A percentile compares a stretch with the other conserved stretches of the same genome.
phyloP scores from a whole-genome alignment of 169 alveolate species.

The Plasmodium fragile region DNA sequence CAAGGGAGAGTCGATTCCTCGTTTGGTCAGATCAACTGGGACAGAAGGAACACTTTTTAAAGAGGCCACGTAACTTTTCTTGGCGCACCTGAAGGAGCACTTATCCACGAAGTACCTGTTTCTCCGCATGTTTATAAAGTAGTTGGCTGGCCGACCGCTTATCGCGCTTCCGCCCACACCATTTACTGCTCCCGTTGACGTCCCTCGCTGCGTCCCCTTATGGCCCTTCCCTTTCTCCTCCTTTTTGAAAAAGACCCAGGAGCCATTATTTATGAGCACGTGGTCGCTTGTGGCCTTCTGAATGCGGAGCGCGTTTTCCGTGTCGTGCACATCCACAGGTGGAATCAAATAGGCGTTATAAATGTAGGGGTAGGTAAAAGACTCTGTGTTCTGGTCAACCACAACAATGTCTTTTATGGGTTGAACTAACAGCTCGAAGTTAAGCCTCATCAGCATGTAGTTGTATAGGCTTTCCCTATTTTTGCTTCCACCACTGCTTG shows the following conservation, averaged over 20 bases:
- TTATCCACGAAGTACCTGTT: slow-evolving; percentile 28
- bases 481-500: slow-evolving; percentile 5
- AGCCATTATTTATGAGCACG: slow-evolving; percentile 54
- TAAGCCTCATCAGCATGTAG: slow-evolving; percentile 30
- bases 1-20: neutral
- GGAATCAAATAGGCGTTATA: slow-evolving; percentile 67
- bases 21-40: neutral
- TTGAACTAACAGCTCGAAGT: slow-evolving; percentile 42
- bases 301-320: slow-evolving; percentile 43
- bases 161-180: neutral
- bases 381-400: slow-evolving; percentile 32
- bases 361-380: slow-evolving; percentile 58
- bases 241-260: slow-evolving; percentile 40
- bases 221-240: neutral
- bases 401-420: slow-evolving; percentile 59
- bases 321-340: slow-evolving; percentile 29
- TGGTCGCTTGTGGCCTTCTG: slow-evolving; percentile 65
- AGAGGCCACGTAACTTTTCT: too few species aligned
- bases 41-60: neutral
- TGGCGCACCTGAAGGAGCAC: neutral
- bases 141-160: neutral
- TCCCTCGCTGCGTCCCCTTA: neutral
- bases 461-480: slow-evolving; percentile 28
- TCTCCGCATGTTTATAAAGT: slow-evolving; percentile 11
- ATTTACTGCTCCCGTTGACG: neutral